phyloP scores from a whole-genome alignment of 495 filamentous ascomycete species.

The Astrothelium macrocarpum region DNA sequence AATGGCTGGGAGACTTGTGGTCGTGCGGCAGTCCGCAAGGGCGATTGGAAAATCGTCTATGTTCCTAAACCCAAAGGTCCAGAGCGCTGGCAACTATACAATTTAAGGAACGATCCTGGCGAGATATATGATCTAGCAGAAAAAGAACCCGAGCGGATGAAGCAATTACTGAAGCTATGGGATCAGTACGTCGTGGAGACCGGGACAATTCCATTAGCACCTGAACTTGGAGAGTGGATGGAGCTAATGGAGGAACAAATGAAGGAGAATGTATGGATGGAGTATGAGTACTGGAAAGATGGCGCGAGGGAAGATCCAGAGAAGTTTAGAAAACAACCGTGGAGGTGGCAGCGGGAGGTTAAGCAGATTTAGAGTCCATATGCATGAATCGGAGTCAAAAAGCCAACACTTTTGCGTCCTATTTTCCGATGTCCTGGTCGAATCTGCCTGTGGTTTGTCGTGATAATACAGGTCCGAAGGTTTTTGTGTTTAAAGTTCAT shows the following conservation, averaged over 20 bases:
- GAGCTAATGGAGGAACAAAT: conserved; percentile 57
- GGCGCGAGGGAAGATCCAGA: conserved; percentile 48
- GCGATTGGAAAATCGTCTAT: conserved; percentile 31
- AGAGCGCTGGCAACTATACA: conserved; percentile 32
- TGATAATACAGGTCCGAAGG: no score
- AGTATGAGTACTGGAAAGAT: conserved; percentile 59
- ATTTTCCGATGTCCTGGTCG: no score
- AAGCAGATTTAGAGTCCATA: conserved; percentile 41
- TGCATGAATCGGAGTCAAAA: no score
- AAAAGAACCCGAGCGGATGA: conserved; percentile 23
- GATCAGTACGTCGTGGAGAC: conserved; percentile 54
- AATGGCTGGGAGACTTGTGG: conserved; percentile 35
- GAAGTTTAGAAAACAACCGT: conserved; percentile 44
- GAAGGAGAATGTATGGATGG: conserved; percentile 59
- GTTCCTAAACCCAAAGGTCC: conserved; percentile 26
- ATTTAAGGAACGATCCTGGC: conserved; percentile 26
- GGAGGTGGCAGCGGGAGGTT: conserved; percentile 43
- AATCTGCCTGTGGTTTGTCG: no score
- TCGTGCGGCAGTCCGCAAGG: conserved; percentile 26
- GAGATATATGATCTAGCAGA: conserved; percentile 28
- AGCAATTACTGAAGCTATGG: conserved; percentile 40
- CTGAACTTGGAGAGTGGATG: conserved; percentile 38
- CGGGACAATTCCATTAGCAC: conserved; percentile 40
- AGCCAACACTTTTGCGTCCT: no score
- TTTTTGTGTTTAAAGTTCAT: neutral